Evolutionary conservation across 2,329 filamentous ascomycete species (phyloP).

Genomic region (Cladosporium austrohemisphaericum): DNA sequence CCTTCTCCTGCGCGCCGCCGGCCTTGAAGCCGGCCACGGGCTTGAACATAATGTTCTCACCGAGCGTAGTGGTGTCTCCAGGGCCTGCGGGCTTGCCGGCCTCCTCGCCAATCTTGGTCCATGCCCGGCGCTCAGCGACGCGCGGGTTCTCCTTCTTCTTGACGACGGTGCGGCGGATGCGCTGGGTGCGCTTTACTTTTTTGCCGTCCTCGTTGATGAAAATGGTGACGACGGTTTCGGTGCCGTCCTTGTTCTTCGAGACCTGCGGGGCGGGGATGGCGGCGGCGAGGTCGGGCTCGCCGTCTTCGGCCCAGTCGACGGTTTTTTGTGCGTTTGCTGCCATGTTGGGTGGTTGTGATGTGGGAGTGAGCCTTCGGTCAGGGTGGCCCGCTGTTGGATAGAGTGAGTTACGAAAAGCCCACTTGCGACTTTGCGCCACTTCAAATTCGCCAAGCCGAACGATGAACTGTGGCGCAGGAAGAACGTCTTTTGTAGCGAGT

Average conservation of each 20-base stretch:
- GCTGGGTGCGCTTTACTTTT: constrained; percentile 95
- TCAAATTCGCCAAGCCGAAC: no score
- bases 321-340: constrained; percentile 32
- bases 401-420: constrained; percentile 4
- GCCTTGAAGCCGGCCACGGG: constrained; percentile 92
- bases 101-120: constrained; percentile 88
- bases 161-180: constrained; percentile 86
- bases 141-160: constrained; percentile 95
- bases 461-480: no score
- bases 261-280: constrained; percentile 81
- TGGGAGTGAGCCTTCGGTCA: constrained; percentile 15
- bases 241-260: constrained; percentile 96
- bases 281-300: constrained; percentile 75
- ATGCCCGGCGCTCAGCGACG: constrained; percentile 89
- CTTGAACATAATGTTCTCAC: constrained; percentile 97
- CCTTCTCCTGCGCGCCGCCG: constrained; percentile 72
- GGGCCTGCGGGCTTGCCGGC: constrained; percentile 81
- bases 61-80: constrained; percentile 84
- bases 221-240: constrained; percentile 90
- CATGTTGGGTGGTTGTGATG: constrained; percentile 21
- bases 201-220: constrained; percentile 88
- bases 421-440: constrained; percentile 2
- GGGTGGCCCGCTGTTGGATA: neutral
- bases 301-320: constrained; percentile 88
- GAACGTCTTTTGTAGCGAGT: no score